Evolutionary conservation across 768 basidiomycete species (phyloP).

Genomic region (Galerina marginata): DNA sequence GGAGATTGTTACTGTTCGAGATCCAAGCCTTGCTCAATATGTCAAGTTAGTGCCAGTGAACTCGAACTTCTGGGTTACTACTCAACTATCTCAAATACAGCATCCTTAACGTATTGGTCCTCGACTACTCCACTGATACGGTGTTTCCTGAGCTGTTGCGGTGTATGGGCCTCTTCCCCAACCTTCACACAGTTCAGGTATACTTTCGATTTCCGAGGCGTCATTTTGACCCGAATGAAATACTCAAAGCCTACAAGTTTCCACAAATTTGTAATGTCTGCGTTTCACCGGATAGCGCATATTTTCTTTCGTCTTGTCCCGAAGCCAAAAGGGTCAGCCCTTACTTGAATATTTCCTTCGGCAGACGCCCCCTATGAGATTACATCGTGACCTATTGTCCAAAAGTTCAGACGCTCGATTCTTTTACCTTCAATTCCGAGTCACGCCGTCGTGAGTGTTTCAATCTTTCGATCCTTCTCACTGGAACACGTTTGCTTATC

Average conservation of each 20-base stretch:
- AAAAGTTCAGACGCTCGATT: not conserved
- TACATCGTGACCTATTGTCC: not conserved
- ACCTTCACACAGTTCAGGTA: conserved; percentile 26
- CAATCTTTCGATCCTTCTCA: not conserved
- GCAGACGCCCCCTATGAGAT: not conserved
- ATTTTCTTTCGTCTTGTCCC: not conserved
- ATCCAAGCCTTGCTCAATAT: conserved; percentile 23
- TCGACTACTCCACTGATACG: conserved; percentile 5
- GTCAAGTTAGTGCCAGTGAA: conserved; percentile 14
- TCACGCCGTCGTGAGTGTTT: not conserved
- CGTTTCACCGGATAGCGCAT: not conserved
- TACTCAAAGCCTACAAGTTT: not conserved
- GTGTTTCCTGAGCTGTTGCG: conserved; percentile 28
- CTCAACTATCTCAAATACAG: not conserved
- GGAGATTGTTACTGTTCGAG: conserved; percentile 30
- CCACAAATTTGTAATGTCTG: not conserved
- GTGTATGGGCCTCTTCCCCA: conserved; percentile 27
- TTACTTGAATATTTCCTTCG: not conserved
- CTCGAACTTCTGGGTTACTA: no score
- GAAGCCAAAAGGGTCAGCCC: not conserved
- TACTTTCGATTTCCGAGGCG: not conserved
- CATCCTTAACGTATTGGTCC: conserved; percentile 23
- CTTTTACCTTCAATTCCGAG: not conserved
- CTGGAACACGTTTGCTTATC: not conserved
- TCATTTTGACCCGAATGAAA: not conserved